Evolutionary conservation across 768 basidiomycete species (phyloP).

Genomic region (Tylopilus sp.): DNA sequence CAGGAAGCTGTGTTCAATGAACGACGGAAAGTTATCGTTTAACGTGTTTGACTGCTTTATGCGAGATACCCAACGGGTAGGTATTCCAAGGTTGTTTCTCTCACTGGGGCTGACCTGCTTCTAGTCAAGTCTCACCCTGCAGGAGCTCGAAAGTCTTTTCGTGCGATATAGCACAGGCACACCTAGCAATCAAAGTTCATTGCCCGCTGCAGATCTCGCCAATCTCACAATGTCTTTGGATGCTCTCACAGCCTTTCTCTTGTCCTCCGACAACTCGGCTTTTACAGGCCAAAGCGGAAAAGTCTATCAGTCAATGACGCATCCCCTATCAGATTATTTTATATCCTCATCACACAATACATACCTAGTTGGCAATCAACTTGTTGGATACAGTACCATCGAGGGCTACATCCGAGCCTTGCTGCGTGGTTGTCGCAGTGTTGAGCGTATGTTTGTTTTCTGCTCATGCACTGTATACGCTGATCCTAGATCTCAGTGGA

Average conservation of each 20-base stretch:
- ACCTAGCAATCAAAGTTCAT: not conserved
- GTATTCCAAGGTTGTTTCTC: constrained; percentile 5
- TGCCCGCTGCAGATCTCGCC: constrained; percentile 3
- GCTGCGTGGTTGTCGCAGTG: constrained; percentile 86
- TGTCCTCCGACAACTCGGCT: constrained; percentile 72
- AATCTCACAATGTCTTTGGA: constrained; percentile 45
- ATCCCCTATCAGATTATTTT: constrained; percentile 83
- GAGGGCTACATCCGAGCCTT: constrained; percentile 93
- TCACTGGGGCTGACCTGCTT: constrained; percentile 9
- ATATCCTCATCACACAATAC: constrained; percentile 93
- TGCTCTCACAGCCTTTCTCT: constrained; percentile 73
- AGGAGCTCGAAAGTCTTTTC: constrained; percentile 36
- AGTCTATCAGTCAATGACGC: constrained; percentile 82
- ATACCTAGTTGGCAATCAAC: constrained; percentile 82
- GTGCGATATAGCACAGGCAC: constrained; percentile 30
- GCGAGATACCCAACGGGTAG: constrained; percentile 47
- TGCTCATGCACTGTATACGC: not conserved
- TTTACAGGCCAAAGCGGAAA: constrained; percentile 50
- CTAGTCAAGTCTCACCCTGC: constrained; percentile 35
- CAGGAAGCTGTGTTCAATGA: constrained; percentile 33
- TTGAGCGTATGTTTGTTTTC: constrained; percentile 66
- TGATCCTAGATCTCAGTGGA: constrained; percentile 57
- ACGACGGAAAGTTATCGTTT: constrained; percentile 36
- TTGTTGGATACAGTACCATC: constrained; percentile 83
- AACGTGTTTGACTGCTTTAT: constrained; percentile 49